These are phyloP conservation scores for Coemansia pectinata DNA, from an alignment of 192 early-diverging fungal genomes.

Conservation along the genomic window DNA sequence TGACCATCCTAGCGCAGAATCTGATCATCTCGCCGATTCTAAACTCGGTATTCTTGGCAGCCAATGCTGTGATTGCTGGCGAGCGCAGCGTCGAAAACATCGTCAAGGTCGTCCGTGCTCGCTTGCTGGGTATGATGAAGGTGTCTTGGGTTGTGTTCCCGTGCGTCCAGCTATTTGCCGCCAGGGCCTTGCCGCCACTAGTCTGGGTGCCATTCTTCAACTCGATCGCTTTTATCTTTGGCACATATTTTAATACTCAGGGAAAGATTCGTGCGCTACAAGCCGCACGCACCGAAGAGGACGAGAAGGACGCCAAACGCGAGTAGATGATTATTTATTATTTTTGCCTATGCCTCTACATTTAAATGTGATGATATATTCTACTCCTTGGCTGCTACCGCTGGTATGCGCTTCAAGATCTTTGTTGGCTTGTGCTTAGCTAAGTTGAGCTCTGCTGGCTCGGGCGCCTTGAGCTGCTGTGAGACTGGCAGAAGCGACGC, in stretches of 20 bases:
- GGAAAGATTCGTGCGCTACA: slow-evolving; percentile 64
- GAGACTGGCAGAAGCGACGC: neutral
- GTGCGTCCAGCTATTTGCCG: slow-evolving; percentile 72
- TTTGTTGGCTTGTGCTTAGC: neutral
- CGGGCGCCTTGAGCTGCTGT: neutral
- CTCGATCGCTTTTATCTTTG: slow-evolving; percentile 74
- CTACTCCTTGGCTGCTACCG: neutral
- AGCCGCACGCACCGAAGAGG: slow-evolving; percentile 42
- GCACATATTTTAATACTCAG: slow-evolving; percentile 73
- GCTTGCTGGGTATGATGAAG: slow-evolving; percentile 76
- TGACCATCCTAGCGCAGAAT: slow-evolving; percentile 73
- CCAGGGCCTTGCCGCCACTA: slow-evolving; percentile 72
- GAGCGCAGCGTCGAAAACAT: slow-evolving; percentile 59
- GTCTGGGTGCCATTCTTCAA: slow-evolving; percentile 94
- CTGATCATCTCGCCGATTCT: slow-evolving; percentile 83
- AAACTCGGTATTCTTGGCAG: slow-evolving; percentile 82
- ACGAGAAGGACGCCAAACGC: slow-evolving; percentile 33
- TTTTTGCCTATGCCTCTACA: neutral
- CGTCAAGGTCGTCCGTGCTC: slow-evolving; percentile 56
- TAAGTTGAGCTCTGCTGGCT: neutral
- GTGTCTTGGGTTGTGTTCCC: slow-evolving; percentile 85
- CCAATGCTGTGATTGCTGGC: slow-evolving; percentile 82
- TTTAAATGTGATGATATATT: neutral
- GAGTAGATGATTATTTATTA: slow-evolving; percentile 20
- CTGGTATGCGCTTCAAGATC: neutral